Base-by-base conservation (phyloP, 208 protist genomes). In the Borovskyia barvae region DNA sequence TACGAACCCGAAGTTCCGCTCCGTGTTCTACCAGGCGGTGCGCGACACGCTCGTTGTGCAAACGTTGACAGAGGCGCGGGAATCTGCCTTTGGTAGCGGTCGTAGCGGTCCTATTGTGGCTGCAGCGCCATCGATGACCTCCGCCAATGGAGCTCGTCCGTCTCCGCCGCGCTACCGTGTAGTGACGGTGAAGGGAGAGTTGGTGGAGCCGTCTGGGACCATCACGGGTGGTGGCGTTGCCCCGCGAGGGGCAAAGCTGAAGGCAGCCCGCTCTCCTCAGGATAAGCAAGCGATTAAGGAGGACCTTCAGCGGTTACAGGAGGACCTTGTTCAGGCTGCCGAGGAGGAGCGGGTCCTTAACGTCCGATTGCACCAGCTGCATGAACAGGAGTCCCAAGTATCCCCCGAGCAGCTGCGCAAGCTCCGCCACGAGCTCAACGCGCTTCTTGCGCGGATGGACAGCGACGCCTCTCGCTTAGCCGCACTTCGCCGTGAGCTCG, bases 151-250 rank as follows among this genome's bases (percentile, higher is more conserved):
- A n/a, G n/a, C n/a, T n/a, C n/a, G n/a, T n/a, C n/a, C n/a, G n/a
- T 19, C 8, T 25, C 52, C 25, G n/a, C 67, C 77, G 60, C 85
- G 92, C 20, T 77, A 84, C 64, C 96, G 98, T 47, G 98, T 99
- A 0, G 98, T 99, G 3, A 99, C 98, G 15, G 66, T 97, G 0
- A 93, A 92, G 41, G 98, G 98, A 1, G 81, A 98, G 59, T 52
- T 99, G 15, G 97, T 99, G 35, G 98, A 99, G 64, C 77, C 82
- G 1, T 86, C 73, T 29, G 99, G 99, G 60, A 93, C 97, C 29
- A 99, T 99, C 92, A 98, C 95, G 5, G 99, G 98, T 32, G 99
- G 99, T 62, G 99, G 98, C 20, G 77, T 67, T 22, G 64, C 82
- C 0, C 75, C 72, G 8, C 78, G 76, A 12, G 97, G 97, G 22